Base-by-base conservation (phyloP, 805 yeast species). In the Monosporozyma aquatica region DNA sequence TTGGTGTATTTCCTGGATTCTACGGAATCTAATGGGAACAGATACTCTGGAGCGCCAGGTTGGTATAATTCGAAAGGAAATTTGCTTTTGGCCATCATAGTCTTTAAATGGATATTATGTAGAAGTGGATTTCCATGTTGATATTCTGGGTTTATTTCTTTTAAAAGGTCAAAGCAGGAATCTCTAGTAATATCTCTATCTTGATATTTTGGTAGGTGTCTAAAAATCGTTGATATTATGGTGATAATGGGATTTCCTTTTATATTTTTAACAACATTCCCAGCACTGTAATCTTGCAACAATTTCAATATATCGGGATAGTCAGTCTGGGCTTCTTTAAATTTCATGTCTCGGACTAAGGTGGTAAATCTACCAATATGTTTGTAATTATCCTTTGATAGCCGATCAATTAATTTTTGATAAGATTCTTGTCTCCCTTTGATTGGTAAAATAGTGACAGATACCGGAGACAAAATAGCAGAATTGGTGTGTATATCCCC, bases 241-340 rank as follows among this genome's bases (percentile, higher is more conserved):
- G 73, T 77, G 10, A 32, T 32, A 18, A 32, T 32, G 9, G 35
- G 35, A 32, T 32, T 18, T 6, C 72, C 58, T 2, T 64, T 66
- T 17, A 71, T 69, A 52, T 75, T 71, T 14, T 63, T 54, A 25
- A 72, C 52, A 17, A 56, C 46, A 37, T 78, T 76, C 0, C 78
- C 81, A 6, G 76, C 73, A 2, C 75, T 69, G 54, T 75, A 81
- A 33, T 75, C 74, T 45, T 70, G 72, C 42, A 82, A 54, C 37
- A 80, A 47, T 17, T 62, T 64, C 11, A 79, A 53, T 4, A 74
- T 59, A 1, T 68, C 66, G 0, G 66, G 56, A 45, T 62, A n/a
- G n/a, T n/a, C n/a, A n/a, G n/a, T n/a, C n/a, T n/a, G n/a, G n/a
- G n/a, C 30, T 3, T 36, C 25, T 2, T 24, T 24, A 22, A 47